Conservation (phyloP, 208 protist species). For the Leishmania lainsoni region DNA sequence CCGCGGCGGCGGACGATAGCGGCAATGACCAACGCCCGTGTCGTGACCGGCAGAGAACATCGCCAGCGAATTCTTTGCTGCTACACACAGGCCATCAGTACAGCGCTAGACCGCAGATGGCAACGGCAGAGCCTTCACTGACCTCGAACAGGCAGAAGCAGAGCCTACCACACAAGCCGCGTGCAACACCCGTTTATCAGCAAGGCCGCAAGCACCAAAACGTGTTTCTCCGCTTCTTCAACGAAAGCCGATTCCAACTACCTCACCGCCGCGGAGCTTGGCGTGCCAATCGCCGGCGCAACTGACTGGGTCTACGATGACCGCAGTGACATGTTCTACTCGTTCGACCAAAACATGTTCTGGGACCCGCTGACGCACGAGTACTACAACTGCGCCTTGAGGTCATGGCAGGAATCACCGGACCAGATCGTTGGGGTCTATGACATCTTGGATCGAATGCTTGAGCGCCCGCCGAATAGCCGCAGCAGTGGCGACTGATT, state of each 20-base stretch:
- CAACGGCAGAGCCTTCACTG: background rate
- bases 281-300: slow-evolving; percentile 67
- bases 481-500: background rate
- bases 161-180: background rate
- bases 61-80: background rate
- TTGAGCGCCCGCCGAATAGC: background rate
- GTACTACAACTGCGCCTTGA: slow-evolving; percentile 75
- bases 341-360: slow-evolving; percentile 73
- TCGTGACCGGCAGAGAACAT: background rate
- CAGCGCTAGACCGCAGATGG: background rate
- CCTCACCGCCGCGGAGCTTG: slow-evolving; percentile 73
- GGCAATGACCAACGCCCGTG: background rate
- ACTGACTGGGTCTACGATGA: slow-evolving; percentile 86
- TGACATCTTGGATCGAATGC: slow-evolving; percentile 31
- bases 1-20: background rate
- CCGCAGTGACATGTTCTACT: slow-evolving; percentile 84
- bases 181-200: slow-evolving; percentile 7
- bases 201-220: slow-evolving; percentile 15
- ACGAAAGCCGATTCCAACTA: slow-evolving; percentile 44
- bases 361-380: slow-evolving; percentile 74
- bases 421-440: slow-evolving; percentile 42
- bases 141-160: background rate
- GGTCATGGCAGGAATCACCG: slow-evolving; percentile 69
- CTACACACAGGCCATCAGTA: background rate
- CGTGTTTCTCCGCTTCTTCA: slow-evolving; percentile 32